Evolutionary conservation across 1,284 basidiomycete species (phyloP), one percentile per base, ranked within the genome.

Genomic region (Ustilago curta): DNA sequence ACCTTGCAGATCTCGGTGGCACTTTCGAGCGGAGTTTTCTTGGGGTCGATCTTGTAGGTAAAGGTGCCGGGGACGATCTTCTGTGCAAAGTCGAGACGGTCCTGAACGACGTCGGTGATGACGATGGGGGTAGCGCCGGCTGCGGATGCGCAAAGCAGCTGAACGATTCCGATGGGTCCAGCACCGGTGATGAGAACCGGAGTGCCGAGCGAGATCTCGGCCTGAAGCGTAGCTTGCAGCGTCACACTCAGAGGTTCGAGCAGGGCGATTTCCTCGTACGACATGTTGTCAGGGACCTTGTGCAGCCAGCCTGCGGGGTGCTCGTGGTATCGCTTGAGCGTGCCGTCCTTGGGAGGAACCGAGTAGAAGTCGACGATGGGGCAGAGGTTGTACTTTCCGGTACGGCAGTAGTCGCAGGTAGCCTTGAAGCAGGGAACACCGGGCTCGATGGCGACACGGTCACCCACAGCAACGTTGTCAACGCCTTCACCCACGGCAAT

Each of bases 281-380:
- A 67, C 78, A 81, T 75, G 45, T 65, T 65, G 47, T 80, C 78
- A 1, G 88, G 88, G 6, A 88, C 81, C 68, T 86, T 86, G 85
- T 89, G 88, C 6, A 88, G 78, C 88, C 88, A 89, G 8, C 84
- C 84, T 0, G 87, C 87, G 0, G 88, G 88, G 74, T 89, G 88
- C 21, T 86, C 82, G 82, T 88, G 88, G 68, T 85, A 86, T 18
- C 86, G 73, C 47, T 81, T 79, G 65, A 86, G 81, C 4, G 81
- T 80, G 7, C 82, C 82, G 47, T 83, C 77, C 60, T 65, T 76
- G 27, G 82, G 82, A 1, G 82, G 82, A 0, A 82, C 81, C 7
- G 80, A 84, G 82, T 85, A 88, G 61, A 75, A 75, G 49, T 77
- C 76, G 32, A 77, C 76, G 9, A 57, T 59, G 35, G 77, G 79